These are phyloP conservation scores for Mortierella sp. DNA, from an alignment of 371 early-diverging fungal genomes.

Conservation along the genomic window DNA sequence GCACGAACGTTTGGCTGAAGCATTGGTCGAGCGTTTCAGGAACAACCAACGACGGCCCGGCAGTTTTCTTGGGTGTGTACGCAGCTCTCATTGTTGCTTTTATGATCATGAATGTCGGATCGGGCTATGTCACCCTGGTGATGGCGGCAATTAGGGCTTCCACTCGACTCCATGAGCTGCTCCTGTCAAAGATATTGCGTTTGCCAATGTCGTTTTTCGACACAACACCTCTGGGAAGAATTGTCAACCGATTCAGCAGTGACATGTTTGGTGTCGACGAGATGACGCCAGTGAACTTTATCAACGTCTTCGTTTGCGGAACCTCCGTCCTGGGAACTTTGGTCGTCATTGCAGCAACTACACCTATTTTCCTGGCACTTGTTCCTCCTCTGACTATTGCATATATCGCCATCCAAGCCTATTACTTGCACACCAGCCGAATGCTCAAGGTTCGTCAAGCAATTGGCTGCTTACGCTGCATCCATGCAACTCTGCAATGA, in stretches of 20 bases:
- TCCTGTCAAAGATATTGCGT: slow-evolving; percentile 57
- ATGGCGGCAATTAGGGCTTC: slow-evolving; percentile 49
- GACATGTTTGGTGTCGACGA: slow-evolving; percentile 40
- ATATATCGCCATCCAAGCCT: slow-evolving; percentile 70
- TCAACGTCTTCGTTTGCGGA: slow-evolving; percentile 21
- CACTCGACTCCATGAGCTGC: slow-evolving; percentile 47
- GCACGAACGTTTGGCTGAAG: slow-evolving; percentile 71
- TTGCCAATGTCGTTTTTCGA: slow-evolving; percentile 68
- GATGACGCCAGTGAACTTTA: slow-evolving; percentile 32
- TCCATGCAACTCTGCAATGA: too few relatives aligned
- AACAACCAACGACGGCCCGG: slow-evolving; percentile 4
- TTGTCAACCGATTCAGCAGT: slow-evolving; percentile 79
- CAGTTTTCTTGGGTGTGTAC: slow-evolving; percentile 46
- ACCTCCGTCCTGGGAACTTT: slow-evolving; percentile 39
- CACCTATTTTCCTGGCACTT: slow-evolving; percentile 46
- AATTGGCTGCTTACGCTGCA: too few relatives aligned
- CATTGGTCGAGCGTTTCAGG: slow-evolving; percentile 58
- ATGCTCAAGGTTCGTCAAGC: background rate
- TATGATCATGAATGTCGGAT: slow-evolving; percentile 38
- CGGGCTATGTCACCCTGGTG: slow-evolving; percentile 41
- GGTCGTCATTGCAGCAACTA: slow-evolving; percentile 38
- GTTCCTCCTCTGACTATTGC: slow-evolving; percentile 53
- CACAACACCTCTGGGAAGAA: slow-evolving; percentile 68
- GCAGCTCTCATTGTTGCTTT: slow-evolving; percentile 27
- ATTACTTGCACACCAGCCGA: slow-evolving; percentile 63